Evolutionary conservation across 768 basidiomycete genomes (phyloP).

Genomic region (Kwoniella newhampshirensis): DNA sequence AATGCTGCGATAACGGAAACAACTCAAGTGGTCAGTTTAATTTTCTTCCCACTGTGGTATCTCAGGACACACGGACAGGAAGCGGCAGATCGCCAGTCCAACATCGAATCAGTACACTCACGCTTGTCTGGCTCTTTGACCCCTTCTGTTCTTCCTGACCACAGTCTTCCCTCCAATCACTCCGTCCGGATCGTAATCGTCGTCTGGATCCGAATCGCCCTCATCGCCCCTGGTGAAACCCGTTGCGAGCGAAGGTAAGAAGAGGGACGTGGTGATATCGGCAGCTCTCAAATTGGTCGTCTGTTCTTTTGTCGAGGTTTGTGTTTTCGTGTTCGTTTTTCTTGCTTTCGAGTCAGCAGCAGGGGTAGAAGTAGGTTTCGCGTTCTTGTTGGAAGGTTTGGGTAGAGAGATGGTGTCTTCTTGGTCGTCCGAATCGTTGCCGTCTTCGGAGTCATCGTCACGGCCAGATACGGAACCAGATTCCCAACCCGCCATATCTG

Average conservation of each 20-base stretch:
- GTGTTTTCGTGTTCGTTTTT: not conserved
- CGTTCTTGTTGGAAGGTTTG: conserved; percentile 3
- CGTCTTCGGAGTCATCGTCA: conserved; percentile 27
- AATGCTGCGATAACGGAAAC: conserved; percentile 61
- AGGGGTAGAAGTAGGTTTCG: conserved; percentile 1
- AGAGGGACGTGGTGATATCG: conserved; percentile 61
- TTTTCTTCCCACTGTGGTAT: too few species aligned
- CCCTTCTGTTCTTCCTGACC: conserved; percentile 80
- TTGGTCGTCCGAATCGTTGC: conserved; percentile 29
- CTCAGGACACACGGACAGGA: conserved; percentile 1
- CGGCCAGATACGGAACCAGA: conserved; percentile 56
- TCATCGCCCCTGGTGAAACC: conserved; percentile 81
- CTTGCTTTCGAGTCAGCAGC: not conserved
- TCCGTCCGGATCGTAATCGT: conserved; percentile 63
- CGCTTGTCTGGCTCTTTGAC: conserved; percentile 91
- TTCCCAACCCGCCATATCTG: conserved; percentile 51
- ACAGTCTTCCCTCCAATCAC: conserved; percentile 55
- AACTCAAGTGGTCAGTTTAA: conserved; percentile 1
- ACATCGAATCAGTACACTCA: conserved; percentile 62
- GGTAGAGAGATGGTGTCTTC: conserved; percentile 9
- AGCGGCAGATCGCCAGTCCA: conserved; percentile 1
- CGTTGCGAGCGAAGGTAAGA: conserved; percentile 82
- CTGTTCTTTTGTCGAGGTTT: conserved; percentile 3
- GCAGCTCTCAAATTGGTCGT: conserved; percentile 32
- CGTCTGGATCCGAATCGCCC: conserved; percentile 66